phyloP scores from a whole-genome alignment of 352 stramenopile species.

The Elongisporangium prolatum region DNA sequence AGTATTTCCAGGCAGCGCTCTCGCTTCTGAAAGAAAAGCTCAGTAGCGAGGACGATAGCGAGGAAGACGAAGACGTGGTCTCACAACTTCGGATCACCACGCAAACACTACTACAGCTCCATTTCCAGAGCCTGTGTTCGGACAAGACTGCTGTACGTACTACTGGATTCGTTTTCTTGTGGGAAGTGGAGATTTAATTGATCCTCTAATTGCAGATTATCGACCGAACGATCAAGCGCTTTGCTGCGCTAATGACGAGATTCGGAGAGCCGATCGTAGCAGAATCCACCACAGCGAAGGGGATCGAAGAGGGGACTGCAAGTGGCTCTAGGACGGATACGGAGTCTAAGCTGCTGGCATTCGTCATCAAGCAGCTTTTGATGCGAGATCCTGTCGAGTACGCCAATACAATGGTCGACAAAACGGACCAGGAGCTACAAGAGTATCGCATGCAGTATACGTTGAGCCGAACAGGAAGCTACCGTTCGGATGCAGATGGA shows the following conservation, averaged over 20 bases:
- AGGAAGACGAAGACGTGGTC: conserved; percentile 14
- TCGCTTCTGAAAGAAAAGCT: conserved; percentile 16
- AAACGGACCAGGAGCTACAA: conserved; percentile 31
- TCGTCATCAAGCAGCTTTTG: conserved; percentile 40
- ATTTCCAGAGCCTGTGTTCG: conserved; percentile 23
- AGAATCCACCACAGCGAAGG: neutral
- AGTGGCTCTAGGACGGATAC: conserved; percentile 3
- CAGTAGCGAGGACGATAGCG: neutral
- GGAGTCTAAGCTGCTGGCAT: conserved; percentile 22
- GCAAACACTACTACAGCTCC: conserved; percentile 31
- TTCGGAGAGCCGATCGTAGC: conserved; percentile 19
- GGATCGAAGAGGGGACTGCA: neutral
- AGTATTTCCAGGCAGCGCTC: conserved; percentile 41
- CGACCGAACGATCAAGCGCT: conserved; percentile 31
- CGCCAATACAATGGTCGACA: conserved; percentile 31
- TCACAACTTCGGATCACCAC: conserved; percentile 33
- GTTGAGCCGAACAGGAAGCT: conserved; percentile 19
- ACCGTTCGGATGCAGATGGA: conserved; percentile 20
- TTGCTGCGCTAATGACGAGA: conserved; percentile 12
- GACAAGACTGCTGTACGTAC: conserved; percentile 33
- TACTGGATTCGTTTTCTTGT: neutral
- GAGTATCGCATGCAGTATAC: conserved; percentile 35
- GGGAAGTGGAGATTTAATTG: neutral
- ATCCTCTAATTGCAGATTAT: conserved; percentile 24
- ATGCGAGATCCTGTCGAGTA: conserved; percentile 38